Evolutionary conservation across 495 filamentous ascomycete genomes (phyloP), one percentile per base, ranked within the genome.

Genomic region (Barbatosphaeria neglecta): DNA sequence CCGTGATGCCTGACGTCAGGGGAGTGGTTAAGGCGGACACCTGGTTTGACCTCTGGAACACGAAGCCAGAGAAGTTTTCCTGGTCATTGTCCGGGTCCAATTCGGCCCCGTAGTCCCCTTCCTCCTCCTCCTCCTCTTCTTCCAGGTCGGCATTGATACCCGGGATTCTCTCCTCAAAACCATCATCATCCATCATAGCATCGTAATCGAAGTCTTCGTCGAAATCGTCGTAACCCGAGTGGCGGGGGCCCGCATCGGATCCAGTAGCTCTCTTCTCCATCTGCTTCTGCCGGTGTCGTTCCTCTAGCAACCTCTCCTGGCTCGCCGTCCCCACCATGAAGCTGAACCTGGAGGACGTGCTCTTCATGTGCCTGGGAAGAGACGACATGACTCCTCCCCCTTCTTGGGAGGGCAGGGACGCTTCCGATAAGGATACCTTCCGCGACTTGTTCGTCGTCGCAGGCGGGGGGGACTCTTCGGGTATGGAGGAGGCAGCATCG

Each of bases 271-370:
- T 67, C 57, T 71, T 76, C 41, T 76, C 74, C 24, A 74, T 67
- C 28, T 82, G 81, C 43, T 84, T 81, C 47, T 84, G 76, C 44
- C 85, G 81, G 52, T 92, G 84, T 33, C 86, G 80, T 57, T 95
- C 88, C 66, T 96, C 89, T 15, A 96, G 62, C 2, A 90, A 56
- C 56, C 81, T 82, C 60, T 96, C 89, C 59, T 94, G 81, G 10
- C 75, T 75, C 5, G 83, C 81, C 13, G 86, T 80, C 25, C 85
- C 87, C n/a, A 83, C 78, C 75, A 95, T 86, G 55, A 96, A 96
- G 57, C 87, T 93, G 53, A 96, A 95, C 9, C 89, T 72, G 2
- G 87, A 93, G 0, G 88, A 84, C 44, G 83, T 90, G 60, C 86
- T 90, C 52, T 84, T 89, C 60, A 89, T 81, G 60, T 90, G 87